Evolutionary conservation across 495 filamentous ascomycete species (phyloP).

Genomic region (Trichoderma parareesei): DNA sequence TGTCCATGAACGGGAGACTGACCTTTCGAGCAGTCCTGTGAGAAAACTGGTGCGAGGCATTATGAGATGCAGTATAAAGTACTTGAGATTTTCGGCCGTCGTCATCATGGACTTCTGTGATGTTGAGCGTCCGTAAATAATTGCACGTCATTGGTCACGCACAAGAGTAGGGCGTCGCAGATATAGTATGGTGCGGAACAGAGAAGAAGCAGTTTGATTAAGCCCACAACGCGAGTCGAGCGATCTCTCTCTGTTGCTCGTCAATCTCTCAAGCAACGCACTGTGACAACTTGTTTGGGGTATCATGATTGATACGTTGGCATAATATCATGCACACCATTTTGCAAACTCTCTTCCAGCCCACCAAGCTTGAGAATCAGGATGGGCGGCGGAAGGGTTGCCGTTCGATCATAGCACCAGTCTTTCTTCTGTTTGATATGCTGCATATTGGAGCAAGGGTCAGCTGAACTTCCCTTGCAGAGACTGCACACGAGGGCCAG

Average conservation of each 20-base stretch:
- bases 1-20: neutral
- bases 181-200: constrained; percentile 1
- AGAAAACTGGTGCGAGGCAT: neutral
- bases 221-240: neutral
- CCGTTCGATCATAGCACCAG: neutral
- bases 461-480: constrained; percentile 2
- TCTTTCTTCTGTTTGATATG: neutral
- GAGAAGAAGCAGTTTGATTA: constrained; percentile 6
- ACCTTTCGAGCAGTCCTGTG: neutral
- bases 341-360: neutral
- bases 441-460: neutral
- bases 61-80: no score
- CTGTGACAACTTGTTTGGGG: neutral
- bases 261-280: neutral
- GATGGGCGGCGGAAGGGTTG: neutral
- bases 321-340: neutral
- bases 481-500: neutral
- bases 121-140: no score
- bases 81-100: neutral
- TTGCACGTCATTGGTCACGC: no score
- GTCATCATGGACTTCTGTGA: no score
- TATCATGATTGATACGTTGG: neutral
- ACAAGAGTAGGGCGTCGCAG: neutral
- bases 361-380: neutral
- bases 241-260: neutral